Conservation (phyloP, 352 stramenopile genomes). For the Phytopythium delawarense region DNA sequence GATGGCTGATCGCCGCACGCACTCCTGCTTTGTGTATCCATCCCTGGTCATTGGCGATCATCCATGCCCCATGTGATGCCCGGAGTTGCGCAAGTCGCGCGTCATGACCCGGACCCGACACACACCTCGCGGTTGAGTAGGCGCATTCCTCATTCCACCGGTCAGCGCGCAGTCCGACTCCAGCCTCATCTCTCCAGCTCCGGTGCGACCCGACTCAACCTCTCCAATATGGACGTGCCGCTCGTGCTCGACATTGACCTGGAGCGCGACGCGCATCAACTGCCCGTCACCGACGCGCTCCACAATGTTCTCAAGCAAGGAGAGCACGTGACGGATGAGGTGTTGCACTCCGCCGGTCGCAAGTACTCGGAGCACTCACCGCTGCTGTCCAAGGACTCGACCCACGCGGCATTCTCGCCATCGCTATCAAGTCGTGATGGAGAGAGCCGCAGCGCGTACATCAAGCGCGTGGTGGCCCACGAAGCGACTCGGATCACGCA, state of each 20-base stretch:
- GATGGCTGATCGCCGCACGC: neutral
- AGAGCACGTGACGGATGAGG: neutral
- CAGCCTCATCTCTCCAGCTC: neutral
- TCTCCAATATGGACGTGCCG: neutral
- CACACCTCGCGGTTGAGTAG: no score
- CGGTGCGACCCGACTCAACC: neutral
- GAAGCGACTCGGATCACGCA: conserved; percentile 7
- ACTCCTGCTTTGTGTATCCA: neutral
- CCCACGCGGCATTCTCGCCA: neutral
- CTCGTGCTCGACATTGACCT: neutral
- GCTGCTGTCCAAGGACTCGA: neutral
- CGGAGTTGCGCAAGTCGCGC: neutral
- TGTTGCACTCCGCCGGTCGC: neutral
- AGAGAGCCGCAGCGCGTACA: neutral
- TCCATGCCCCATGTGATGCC: no score
- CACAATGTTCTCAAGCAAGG: neutral
- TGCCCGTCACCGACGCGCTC: neutral
- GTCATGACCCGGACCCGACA: neutral
- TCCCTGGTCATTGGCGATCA: neutral
- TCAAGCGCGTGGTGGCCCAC: conserved; percentile 4
- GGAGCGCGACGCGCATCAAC: neutral
- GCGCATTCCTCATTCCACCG: neutral
- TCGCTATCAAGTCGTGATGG: neutral
- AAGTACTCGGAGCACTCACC: neutral
- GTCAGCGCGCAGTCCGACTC: neutral